Conservation (phyloP, 164 flowering plant species). For the Echeveria elegans region DNA sequence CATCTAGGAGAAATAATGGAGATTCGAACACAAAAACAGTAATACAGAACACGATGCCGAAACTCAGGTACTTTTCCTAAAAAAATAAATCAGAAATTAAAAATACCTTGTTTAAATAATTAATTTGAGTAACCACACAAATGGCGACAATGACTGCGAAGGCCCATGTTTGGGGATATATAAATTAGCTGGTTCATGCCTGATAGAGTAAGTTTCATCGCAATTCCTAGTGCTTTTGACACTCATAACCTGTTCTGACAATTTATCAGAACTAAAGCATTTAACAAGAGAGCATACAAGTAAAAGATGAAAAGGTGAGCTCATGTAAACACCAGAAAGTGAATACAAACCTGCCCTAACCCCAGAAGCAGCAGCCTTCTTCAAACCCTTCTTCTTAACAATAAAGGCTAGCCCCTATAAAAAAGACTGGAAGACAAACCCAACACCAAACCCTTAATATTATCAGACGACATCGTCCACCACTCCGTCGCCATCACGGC, state of each 20-base stretch:
- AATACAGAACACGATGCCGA: no score
- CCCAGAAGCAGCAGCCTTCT: slow-evolving; percentile 51
- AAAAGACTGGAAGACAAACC: no score
- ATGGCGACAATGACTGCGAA: slow-evolving; percentile 34
- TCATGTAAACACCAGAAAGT: background rate
- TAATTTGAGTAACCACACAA: slow-evolving; percentile 53
- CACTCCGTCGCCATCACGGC: no score
- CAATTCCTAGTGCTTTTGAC: slow-evolving; percentile 63
- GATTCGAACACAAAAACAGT: no score
- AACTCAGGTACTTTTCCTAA: no score
- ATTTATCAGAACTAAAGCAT: background rate
- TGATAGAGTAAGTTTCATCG: slow-evolving; percentile 46
- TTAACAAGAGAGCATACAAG: background rate
- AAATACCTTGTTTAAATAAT: slow-evolving; percentile 55
- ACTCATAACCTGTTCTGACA: slow-evolving; percentile 45
- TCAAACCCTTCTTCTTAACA: no score
- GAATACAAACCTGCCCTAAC: slow-evolving; percentile 35
- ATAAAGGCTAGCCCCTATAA: slow-evolving; percentile 44
- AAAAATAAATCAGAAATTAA: no score
- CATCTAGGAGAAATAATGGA: no score
- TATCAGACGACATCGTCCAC: no score
- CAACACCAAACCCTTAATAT: no score
- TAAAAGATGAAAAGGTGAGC: background rate
- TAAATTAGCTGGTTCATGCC: slow-evolving; percentile 48
- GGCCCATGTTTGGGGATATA: slow-evolving; percentile 57